Conservation (phyloP, 352 stramenopile species). For the Globisporangium paddicum region DNA sequence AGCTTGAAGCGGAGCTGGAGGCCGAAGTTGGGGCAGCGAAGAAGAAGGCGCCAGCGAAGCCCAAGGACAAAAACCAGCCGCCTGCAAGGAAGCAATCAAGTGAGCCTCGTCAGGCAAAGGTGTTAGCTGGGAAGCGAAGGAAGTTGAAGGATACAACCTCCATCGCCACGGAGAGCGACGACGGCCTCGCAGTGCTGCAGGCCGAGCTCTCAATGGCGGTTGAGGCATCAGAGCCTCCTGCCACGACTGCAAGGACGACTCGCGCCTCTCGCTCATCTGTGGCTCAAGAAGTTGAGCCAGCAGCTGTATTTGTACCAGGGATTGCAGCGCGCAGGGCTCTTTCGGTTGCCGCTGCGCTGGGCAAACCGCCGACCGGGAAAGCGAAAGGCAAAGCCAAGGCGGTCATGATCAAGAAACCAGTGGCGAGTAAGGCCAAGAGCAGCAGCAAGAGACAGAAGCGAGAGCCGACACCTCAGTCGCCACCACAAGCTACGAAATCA, state of each 20-base stretch:
- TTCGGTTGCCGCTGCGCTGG: not conserved
- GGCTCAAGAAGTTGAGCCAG: not conserved
- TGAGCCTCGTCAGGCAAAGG: not conserved
- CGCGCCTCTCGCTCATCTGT: not conserved
- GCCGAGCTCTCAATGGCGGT: constrained; percentile 6
- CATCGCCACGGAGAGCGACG: constrained; percentile 7
- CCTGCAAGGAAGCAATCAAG: not conserved
- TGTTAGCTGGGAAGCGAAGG: not conserved
- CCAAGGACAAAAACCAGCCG: not conserved
- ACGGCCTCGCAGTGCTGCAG: constrained; percentile 9
- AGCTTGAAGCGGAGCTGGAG: constrained; percentile 16
- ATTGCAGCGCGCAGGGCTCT: not conserved
- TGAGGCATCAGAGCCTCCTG: not conserved
- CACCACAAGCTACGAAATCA: not conserved
- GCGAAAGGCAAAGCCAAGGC: not conserved
- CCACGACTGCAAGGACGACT: not conserved
- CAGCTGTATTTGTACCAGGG: not conserved
- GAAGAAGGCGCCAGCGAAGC: not conserved
- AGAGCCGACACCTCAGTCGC: not conserved
- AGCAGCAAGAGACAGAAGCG: not conserved
- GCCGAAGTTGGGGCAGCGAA: constrained; percentile 9
- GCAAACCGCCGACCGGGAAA: constrained; percentile 5
- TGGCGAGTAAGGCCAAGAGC: not conserved
- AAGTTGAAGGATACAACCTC: not conserved
- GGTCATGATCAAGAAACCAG: not conserved